A percentile compares a stretch with the other conserved stretches of the same genome.
Evolutionary conservation across 2,329 filamentous ascomycete species (phyloP).

Genomic region (Fusarium fracticaudum): DNA sequence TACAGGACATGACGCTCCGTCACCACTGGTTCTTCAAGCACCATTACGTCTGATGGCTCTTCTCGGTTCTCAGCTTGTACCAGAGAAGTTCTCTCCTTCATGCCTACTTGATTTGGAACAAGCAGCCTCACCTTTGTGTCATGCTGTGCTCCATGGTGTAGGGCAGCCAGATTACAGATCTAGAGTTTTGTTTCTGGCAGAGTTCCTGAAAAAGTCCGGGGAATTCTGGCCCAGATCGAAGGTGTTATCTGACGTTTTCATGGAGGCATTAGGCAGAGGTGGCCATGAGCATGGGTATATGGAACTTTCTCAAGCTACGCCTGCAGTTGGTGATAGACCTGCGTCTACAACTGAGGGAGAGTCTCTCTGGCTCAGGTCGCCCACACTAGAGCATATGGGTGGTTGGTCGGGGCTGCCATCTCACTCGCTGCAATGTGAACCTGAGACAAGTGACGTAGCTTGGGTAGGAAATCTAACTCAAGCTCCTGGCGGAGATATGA

Average conservation of each 20-base stretch:
- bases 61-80: conserved; percentile 20
- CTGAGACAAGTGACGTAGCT: not conserved
- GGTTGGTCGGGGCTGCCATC: not conserved
- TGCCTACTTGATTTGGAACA: conserved; percentile 32
- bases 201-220: conserved; percentile 25
- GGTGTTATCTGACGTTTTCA: not conserved
- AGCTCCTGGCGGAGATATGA: not conserved
- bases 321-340: not conserved
- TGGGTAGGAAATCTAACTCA: not conserved
- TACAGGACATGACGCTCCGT: not conserved
- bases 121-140: conserved; percentile 12
- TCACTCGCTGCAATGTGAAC: not conserved
- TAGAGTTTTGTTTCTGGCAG: conserved; percentile 21
- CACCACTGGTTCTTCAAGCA: conserved; percentile 22
- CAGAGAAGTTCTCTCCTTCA: conserved; percentile 37
- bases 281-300: not conserved
- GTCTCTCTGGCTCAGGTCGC: not conserved
- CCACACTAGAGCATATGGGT: not conserved
- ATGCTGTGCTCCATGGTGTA: conserved; percentile 8
- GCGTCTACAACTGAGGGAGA: not conserved
- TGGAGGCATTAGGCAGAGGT: not conserved
- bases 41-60: conserved; percentile 30
- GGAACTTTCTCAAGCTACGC: not conserved
- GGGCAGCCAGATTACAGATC: not conserved
- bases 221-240: conserved; percentile 35